phyloP scores from a whole-genome alignment of 768 basidiomycete species.

The Suillus occidentalis region DNA sequence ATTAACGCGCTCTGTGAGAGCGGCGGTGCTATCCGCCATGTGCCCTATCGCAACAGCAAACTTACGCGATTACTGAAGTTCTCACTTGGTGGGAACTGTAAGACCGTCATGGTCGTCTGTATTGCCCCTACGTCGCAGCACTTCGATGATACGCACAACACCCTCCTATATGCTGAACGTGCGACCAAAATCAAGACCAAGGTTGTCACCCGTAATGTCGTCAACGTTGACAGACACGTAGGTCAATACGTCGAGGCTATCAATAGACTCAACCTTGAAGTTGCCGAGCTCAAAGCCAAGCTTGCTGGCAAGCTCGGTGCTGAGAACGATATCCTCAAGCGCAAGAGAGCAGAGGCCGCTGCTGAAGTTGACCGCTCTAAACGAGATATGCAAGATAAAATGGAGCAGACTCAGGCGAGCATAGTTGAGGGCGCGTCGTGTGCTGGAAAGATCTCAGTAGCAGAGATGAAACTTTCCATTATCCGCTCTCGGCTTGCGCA shows the following conservation, averaged over 20 bases:
- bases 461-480: slow-evolving; percentile 64
- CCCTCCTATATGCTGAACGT: slow-evolving; percentile 94
- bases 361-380: slow-evolving; percentile 75
- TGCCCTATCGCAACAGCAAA: slow-evolving; percentile 98
- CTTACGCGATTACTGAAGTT: slow-evolving; percentile 97
- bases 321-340: slow-evolving; percentile 62
- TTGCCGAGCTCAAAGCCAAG: slow-evolving; percentile 83
- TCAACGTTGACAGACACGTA: slow-evolving; percentile 93
- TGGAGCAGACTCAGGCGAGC: slow-evolving; percentile 67
- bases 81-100: slow-evolving; percentile 97
- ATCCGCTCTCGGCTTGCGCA: slow-evolving; percentile 64
- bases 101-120: slow-evolving; percentile 99
- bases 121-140: slow-evolving; percentile 92
- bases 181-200: slow-evolving; percentile 99
- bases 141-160: slow-evolving; percentile 99
- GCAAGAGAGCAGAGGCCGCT: slow-evolving; percentile 69
- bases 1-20: slow-evolving; percentile 98
- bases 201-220: slow-evolving; percentile 91
- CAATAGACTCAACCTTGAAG: slow-evolving; percentile 80
- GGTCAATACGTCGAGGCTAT: slow-evolving; percentile 95
- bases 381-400: slow-evolving; percentile 68
- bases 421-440: slow-evolving; percentile 78
- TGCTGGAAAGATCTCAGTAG: slow-evolving; percentile 66
- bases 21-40: slow-evolving; percentile 81
- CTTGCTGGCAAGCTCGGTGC: slow-evolving; percentile 66